Evolutionary conservation across 1,139 yeast species (phyloP).

Genomic region (Saccharomycopsis hybrid): DNA sequence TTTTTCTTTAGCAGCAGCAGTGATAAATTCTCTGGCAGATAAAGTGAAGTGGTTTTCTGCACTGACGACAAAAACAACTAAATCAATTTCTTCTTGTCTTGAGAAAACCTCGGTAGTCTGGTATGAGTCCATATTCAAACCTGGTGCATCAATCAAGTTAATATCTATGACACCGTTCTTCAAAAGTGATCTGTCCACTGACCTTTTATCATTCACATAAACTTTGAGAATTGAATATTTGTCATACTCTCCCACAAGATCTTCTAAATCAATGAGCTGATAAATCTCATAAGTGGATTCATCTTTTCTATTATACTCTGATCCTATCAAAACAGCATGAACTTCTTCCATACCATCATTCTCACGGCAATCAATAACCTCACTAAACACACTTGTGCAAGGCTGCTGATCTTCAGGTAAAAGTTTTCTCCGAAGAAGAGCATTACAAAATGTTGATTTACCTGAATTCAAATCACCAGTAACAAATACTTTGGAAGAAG

Average conservation of each 20-base stretch:
- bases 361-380: conserved; percentile 78
- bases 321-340: conserved; percentile 76
- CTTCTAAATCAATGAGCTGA: conserved; percentile 50
- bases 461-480: conserved; percentile 98
- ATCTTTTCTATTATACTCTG: conserved; percentile 52
- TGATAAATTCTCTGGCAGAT: conserved; percentile 89
- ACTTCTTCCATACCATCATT: conserved; percentile 83
- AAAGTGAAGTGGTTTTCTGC: conserved; percentile 95
- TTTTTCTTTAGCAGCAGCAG: conserved; percentile 88
- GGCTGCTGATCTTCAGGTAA: conserved; percentile 98
- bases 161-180: conserved; percentile 91
- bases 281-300: conserved; percentile 58
- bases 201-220: conserved; percentile 70
- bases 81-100: conserved; percentile 94
- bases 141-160: conserved; percentile 93
- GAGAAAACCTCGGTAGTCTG: conserved; percentile 95
- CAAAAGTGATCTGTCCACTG: conserved; percentile 63
- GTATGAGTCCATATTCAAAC: conserved; percentile 85
- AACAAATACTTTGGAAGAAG: conserved; percentile 86
- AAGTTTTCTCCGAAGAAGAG: conserved; percentile 67
- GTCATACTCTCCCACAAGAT: conserved; percentile 70
- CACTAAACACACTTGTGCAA: conserved; percentile 94
- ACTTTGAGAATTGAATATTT: conserved; percentile 69
- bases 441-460: conserved; percentile 92
- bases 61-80: conserved; percentile 92